Evolutionary conservation across 345 rosid genomes (phyloP).

Genomic region (Eucalyptus tenuipes): DNA sequence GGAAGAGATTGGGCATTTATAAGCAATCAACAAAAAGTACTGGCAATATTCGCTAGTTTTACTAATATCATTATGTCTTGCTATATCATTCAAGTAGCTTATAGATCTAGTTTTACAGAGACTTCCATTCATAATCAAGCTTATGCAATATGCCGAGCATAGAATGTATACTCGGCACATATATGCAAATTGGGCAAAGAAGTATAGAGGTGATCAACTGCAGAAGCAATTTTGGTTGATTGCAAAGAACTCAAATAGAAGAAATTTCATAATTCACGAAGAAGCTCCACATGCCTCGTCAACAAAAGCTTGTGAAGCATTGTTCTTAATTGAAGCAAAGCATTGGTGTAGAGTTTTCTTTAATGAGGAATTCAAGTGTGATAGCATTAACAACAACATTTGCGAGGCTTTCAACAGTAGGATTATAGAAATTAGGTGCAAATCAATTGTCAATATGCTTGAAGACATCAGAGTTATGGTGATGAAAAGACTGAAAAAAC

Average conservation of each 20-base stretch:
- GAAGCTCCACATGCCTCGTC: background rate
- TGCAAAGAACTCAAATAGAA: background rate
- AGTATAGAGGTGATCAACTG: background rate
- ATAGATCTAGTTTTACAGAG: rapidly evolving
- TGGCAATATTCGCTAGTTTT: background rate
- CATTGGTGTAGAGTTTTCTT: background rate
- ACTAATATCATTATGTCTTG: background rate
- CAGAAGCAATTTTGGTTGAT: rapidly evolving
- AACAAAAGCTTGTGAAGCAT: background rate
- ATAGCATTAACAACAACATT: background rate
- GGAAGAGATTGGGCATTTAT: background rate
- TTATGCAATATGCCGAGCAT: background rate
- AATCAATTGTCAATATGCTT: background rate
- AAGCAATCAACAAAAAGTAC: background rate
- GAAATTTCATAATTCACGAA: background rate
- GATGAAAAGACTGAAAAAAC: background rate
- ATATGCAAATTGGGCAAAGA: too few species aligned
- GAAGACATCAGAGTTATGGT: background rate
- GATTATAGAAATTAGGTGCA: background rate
- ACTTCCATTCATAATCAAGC: rapidly evolving
- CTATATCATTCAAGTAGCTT: background rate
- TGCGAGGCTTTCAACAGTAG: background rate
- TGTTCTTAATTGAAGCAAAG: background rate
- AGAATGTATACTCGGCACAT: background rate
- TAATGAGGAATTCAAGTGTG: background rate